phyloP scores from a whole-genome alignment of 129 eudicot species.

The Pseudognaphalium luteoalbum region DNA sequence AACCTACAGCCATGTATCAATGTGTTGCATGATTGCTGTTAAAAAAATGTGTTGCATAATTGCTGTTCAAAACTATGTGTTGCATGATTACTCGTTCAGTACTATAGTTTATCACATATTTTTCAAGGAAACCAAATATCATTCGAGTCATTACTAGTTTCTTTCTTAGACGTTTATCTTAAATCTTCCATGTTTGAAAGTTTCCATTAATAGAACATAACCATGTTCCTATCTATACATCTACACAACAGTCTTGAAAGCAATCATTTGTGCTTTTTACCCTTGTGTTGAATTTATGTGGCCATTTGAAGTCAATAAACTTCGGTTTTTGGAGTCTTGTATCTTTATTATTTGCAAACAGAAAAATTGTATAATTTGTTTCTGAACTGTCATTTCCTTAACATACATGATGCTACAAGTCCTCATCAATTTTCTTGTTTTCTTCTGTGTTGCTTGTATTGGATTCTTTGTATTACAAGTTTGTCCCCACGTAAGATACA shows the following conservation, averaged over 20 bases:
- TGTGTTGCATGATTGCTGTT: neutral
- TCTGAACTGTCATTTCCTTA: conserved; percentile 27
- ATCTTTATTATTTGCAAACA: conserved; percentile 32
- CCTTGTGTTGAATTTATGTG: neutral
- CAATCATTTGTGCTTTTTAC: neutral
- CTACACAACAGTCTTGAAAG: neutral
- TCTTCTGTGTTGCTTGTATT: conserved; percentile 30
- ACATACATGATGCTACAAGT: conserved; percentile 29
- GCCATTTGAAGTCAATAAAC: conserved; percentile 22
- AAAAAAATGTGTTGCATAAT: too few relatives aligned
- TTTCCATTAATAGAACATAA: neutral
- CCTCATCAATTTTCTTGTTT: conserved; percentile 35
- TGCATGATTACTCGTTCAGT: too few relatives aligned
- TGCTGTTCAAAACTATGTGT: too few relatives aligned
- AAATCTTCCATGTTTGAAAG: neutral
- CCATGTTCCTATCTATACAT: neutral
- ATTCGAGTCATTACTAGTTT: neutral
- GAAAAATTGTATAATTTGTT: conserved; percentile 31
- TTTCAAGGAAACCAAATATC: neutral
- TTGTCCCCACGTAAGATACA: conserved; percentile 33
- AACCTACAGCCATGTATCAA: neutral
- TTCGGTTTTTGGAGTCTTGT: conserved; percentile 29
- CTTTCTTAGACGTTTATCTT: neutral
- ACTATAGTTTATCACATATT: neutral
- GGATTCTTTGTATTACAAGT: conserved; percentile 37